Base-by-base conservation (phyloP, 495 filamentous ascomycete genomes). In the Aspergillus nidulans region DNA sequence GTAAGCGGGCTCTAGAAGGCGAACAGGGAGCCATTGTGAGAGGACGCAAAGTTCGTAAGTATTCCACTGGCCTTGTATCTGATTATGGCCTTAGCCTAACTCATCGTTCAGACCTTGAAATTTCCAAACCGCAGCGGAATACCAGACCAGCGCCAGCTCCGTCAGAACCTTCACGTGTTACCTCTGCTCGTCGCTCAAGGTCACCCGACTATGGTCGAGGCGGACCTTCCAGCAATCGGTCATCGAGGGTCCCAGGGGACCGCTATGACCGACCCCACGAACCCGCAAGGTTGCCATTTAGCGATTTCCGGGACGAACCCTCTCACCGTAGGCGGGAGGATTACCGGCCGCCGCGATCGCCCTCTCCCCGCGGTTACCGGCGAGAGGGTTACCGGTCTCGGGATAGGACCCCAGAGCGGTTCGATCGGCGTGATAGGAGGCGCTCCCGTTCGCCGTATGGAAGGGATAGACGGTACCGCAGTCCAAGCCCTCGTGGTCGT, bases 31-130 rank as follows among this genome's bases (percentile, higher is more conserved):
- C 81, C 20, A 74, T 88, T 20, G 78, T 97, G 6, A 80, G 87
- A 65, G 92, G 91, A 16, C 82, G 91, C 50, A 90, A 88, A 71
- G 95, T 98, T 64, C 90, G 92, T 97, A 80, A 84, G 92, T 85
- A 36, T 52, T 1, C 3, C 49, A 30, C 7, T 16, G 15, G 16
- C 39, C 26, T 4, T 13, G 10, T 5, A 9, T 52, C 19, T 32
- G 13, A 23, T 19, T 46, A 2, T 18, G 6, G 24, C 15, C 15
- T 24, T 9, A 21, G 19, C 3, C 52, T 63, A 28, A 64, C 36
- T 4, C 16, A 15, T 38, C 36, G 12, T 25, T 15, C 62, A 96
- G 94, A 97, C 68, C 86, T 98, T 38, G 94, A 98, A 67, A 85
- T 97, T 34, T 95, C 92, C 1, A 95, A 92, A 49, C 84, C 85